phyloP scores from a whole-genome alignment of 352 stramenopile genomes.

The Pythium dissotocum region DNA sequence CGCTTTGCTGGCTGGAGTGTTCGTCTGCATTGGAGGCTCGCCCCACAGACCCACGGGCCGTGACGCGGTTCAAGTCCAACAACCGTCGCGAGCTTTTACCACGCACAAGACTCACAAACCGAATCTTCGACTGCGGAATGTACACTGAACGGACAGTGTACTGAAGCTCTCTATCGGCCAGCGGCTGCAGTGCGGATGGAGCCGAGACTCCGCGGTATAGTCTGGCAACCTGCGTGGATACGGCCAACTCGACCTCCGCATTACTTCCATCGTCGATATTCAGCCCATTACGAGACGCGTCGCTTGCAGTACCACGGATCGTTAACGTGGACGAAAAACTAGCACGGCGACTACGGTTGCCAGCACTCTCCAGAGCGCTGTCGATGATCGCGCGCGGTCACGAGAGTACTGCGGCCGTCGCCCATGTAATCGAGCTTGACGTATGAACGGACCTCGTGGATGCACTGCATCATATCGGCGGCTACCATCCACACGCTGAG shows the following conservation, averaged over 20 bases:
- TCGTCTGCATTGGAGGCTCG: background rate
- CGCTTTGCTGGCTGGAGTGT: background rate
- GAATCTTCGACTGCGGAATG: background rate
- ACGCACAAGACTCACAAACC: background rate
- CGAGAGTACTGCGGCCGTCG: conserved; percentile 14
- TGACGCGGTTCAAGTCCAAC: background rate
- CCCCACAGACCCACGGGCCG: too few relatives aligned
- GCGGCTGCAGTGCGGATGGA: too few relatives aligned
- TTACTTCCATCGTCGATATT: too few relatives aligned
- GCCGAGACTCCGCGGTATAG: too few relatives aligned
- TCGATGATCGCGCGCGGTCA: conserved; percentile 26
- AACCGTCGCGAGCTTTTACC: background rate
- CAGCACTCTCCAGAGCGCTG: background rate
- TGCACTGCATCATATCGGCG: conserved; percentile 2
- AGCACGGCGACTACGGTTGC: background rate
- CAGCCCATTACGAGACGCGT: too few relatives aligned
- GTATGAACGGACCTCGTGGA: conserved; percentile 9
- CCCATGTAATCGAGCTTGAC: conserved; percentile 12
- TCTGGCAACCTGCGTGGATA: too few relatives aligned
- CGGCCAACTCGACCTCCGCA: too few relatives aligned
- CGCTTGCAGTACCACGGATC: too few relatives aligned
- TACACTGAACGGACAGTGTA: background rate
- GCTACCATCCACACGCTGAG: conserved; percentile 3
- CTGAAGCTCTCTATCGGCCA: background rate
- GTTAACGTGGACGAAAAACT: too few relatives aligned